These are phyloP conservation scores for Monosporascus sp. DNA, from an alignment of 2,329 filamentous ascomycete species.

Conservation along the genomic window DNA sequence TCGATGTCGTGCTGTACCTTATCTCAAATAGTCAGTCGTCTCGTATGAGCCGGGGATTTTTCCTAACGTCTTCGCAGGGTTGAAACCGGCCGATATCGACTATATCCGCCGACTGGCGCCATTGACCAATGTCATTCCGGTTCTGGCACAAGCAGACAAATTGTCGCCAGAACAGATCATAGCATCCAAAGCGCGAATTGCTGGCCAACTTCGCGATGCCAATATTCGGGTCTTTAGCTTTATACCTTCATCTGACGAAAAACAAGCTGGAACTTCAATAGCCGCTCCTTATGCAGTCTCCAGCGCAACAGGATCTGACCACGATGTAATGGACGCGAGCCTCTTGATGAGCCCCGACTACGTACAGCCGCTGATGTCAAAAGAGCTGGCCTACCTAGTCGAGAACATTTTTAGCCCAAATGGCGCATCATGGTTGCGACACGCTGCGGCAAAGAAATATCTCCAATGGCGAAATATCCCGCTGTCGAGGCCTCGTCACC, in stretches of 20 bases:
- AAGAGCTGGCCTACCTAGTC: slow-evolving; percentile 68
- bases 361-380: slow-evolving; percentile 69
- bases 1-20: slow-evolving; percentile 82
- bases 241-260: slow-evolving; percentile 30
- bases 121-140: slow-evolving; percentile 78
- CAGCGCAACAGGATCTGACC: slow-evolving; percentile 63
- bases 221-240: slow-evolving; percentile 65
- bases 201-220: slow-evolving; percentile 48
- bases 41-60: not conserved
- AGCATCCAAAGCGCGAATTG: slow-evolving; percentile 54
- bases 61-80: slow-evolving; percentile 32
- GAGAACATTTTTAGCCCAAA: slow-evolving; percentile 70
- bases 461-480: slow-evolving; percentile 57
- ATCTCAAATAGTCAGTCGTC: slow-evolving; percentile 60
- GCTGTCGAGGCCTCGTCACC: slow-evolving; percentile 20
- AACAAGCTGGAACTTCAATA: slow-evolving; percentile 18
- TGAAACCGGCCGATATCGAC: slow-evolving; percentile 61
- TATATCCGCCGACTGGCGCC: slow-evolving; percentile 64
- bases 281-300: slow-evolving; percentile 68
- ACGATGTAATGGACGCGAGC: slow-evolving; percentile 86
- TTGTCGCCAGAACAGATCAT: slow-evolving; percentile 53
- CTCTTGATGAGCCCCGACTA: slow-evolving; percentile 91
- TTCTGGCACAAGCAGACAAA: slow-evolving; percentile 73
- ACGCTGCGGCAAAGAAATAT: slow-evolving; percentile 77
- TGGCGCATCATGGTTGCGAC: slow-evolving; percentile 73